A percentile compares a stretch with the other conserved stretches of the same genome.
Evolutionary conservation across 805 yeast genomes (phyloP).

Genomic region (Candida easanensis): DNA sequence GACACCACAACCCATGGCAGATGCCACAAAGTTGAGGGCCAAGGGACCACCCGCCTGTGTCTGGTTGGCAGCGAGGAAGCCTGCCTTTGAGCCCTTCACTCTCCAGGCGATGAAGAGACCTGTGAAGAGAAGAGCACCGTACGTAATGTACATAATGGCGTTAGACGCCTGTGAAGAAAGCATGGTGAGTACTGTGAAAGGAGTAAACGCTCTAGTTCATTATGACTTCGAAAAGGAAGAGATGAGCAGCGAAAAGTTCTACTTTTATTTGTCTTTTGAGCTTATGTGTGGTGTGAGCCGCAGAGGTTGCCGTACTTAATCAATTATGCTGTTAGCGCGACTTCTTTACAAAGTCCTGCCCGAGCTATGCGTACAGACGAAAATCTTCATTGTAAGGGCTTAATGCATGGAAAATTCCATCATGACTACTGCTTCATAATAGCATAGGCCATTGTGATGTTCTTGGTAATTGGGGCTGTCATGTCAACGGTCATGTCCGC

Average conservation of each 20-base stretch:
- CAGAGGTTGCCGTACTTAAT: neutral
- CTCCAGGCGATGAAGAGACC: slow-evolving; percentile 63
- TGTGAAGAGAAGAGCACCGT: slow-evolving; percentile 48
- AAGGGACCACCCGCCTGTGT: slow-evolving; percentile 78
- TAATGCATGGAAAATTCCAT: too few relatives aligned
- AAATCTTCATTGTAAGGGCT: too few relatives aligned
- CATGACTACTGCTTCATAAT: too few relatives aligned
- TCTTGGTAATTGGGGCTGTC: too few relatives aligned
- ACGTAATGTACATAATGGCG: slow-evolving; percentile 62
- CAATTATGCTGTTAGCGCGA: slow-evolving; percentile 13
- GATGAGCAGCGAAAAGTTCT: neutral
- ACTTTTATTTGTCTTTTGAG: neutral
- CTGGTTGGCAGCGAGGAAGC: slow-evolving; percentile 75
- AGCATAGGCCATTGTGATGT: too few relatives aligned
- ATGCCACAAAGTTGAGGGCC: slow-evolving; percentile 85
- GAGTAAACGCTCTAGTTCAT: neutral
- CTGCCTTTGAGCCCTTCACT: slow-evolving; percentile 42
- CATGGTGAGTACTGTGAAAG: slow-evolving; percentile 9
- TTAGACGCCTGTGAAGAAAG: slow-evolving; percentile 55
- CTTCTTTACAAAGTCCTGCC: neutral
- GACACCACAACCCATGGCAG: slow-evolving; percentile 90
- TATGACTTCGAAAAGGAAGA: neutral
- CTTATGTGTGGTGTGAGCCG: slow-evolving; percentile 6
- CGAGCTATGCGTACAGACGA: neutral
- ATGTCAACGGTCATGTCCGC: too few relatives aligned